Conservation (phyloP, 2,329 filamentous ascomycete genomes). For the Penicillium hesseltinei region DNA sequence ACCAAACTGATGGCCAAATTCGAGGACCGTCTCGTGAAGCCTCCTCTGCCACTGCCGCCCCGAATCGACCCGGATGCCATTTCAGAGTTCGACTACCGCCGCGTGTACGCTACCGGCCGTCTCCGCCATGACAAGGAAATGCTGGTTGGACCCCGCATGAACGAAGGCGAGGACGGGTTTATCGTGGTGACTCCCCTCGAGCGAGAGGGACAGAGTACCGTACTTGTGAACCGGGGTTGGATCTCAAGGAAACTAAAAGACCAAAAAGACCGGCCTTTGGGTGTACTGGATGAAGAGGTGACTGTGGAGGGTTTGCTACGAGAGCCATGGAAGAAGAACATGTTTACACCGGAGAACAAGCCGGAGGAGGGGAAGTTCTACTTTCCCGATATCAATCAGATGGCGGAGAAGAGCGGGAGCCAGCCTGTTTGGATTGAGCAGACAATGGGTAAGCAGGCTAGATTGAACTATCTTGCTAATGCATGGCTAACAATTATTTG, state of each 20-base stretch:
- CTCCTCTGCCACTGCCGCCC: slow-evolving; percentile 81
- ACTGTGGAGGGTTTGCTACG: slow-evolving; percentile 79
- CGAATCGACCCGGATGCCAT: slow-evolving; percentile 78
- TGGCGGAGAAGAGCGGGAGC: slow-evolving; percentile 78
- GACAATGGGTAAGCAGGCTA: slow-evolving; percentile 70
- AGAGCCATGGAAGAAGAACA: slow-evolving; percentile 94
- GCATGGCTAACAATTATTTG: slow-evolving; percentile 16
- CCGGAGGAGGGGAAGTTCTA: slow-evolving; percentile 85
- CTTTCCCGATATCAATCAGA: slow-evolving; percentile 89
- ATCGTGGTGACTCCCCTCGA: slow-evolving; percentile 90
- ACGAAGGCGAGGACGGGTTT: slow-evolving; percentile 86
- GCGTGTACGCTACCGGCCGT: slow-evolving; percentile 71
- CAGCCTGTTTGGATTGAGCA: slow-evolving; percentile 94
- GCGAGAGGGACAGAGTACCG: slow-evolving; percentile 59
- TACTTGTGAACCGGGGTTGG: slow-evolving; percentile 90
- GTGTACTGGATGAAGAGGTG: slow-evolving; percentile 68
- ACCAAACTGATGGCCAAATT: slow-evolving; percentile 85
- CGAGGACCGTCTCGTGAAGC: slow-evolving; percentile 84
- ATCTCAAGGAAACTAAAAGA: slow-evolving; percentile 72
- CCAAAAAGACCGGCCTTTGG: slow-evolving; percentile 62
- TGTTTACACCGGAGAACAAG: slow-evolving; percentile 89
- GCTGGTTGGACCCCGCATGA: slow-evolving; percentile 86
- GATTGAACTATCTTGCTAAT: background rate
- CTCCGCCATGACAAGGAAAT: slow-evolving; percentile 92
- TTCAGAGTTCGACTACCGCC: slow-evolving; percentile 85